Conservation (phyloP, 805 yeast genomes). For the Maudiozyma bulderi region DNA sequence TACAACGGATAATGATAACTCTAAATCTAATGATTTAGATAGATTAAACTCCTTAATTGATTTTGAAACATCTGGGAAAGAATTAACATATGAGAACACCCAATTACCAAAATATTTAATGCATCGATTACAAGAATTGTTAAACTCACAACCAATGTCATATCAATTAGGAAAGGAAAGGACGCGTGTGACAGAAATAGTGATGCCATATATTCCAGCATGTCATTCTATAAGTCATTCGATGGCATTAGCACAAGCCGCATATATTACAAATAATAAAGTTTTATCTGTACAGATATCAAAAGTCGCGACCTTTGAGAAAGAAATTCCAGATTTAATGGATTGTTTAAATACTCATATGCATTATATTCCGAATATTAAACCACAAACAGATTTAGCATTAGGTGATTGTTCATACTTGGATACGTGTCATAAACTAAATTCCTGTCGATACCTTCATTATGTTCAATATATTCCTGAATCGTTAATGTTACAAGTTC, state of each 20-base stretch:
- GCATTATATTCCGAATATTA: slow-evolving; percentile 48
- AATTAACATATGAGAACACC: not conserved
- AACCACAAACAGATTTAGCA: slow-evolving; percentile 53
- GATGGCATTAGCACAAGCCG: slow-evolving; percentile 12
- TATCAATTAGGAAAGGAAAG: slow-evolving; percentile 20
- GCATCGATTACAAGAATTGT: slow-evolving; percentile 9
- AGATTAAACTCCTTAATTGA: slow-evolving; percentile 3
- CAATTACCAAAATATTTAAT: slow-evolving; percentile 3
- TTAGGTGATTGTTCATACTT: slow-evolving; percentile 89
- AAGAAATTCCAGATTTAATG: slow-evolving; percentile 15
- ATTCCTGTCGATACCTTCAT: slow-evolving; percentile 72
- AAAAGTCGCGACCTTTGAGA: slow-evolving; percentile 16
- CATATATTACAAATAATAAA: slow-evolving; percentile 19
- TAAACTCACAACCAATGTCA: slow-evolving; percentile 19
- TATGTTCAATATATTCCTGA: slow-evolving; percentile 41
- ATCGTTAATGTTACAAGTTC: slow-evolving; percentile 15
- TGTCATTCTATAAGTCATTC: slow-evolving; percentile 19
- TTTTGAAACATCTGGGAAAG: not conserved
- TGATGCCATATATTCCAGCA: slow-evolving; percentile 17
- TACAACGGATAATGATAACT: not conserved
- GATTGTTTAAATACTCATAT: slow-evolving; percentile 31
- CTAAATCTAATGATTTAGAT: not conserved
- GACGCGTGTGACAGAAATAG: slow-evolving; percentile 9
- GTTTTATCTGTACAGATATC: slow-evolving; percentile 22
- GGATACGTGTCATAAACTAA: slow-evolving; percentile 86